Evolutionary conservation across 164 flowering plant species (phyloP), one percentile per base, ranked within the genome.

Genomic region (Aristolochia californica): DNA sequence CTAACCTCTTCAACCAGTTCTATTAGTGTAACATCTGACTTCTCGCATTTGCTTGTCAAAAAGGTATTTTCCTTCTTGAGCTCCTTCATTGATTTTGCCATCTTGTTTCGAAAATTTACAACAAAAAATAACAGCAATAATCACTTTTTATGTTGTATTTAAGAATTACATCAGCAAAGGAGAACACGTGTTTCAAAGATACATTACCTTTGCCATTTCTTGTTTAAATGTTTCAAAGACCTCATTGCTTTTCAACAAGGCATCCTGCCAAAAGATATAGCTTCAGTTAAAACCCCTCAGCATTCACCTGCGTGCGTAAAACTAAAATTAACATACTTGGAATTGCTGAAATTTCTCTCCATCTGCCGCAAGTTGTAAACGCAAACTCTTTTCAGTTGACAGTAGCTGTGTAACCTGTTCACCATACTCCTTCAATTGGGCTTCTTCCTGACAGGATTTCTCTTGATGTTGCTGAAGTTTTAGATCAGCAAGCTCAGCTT

Each of bases 311-410:
- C 8, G 15, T 22, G 26, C 27, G 23, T 22, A 50, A 22, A 22
- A 34, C 40, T 68, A 45, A 12, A 26, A 61, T 23, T 13, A 13
- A 22, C 50, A 25, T 53, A 88, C 98, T 82, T 88, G 98, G 66
- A 91, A 88, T 58, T 91, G 98, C 64, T 88, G 93, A 64, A 91
- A 91, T 55, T 87, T 91, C 72, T 88, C 98, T 60, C 95, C 96
- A 79, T 91, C 96, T 52, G 93, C 81, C 55, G 84, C 77, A 66
- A 87, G 70, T 70, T 88, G 96, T 59, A 75, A 51, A 16, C 95
- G 91, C 77, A 88, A 73, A 73, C 72, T 84, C 73, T 88, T 91
- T 69, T 91, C 98, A 60, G 96, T 91, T 66, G 80, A 74, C 70
- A 87, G 70, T 25, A 87, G 69, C 53, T 83, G 84, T 56, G 97